phyloP scores from a whole-genome alignment of 2,329 filamentous ascomycete species.

The Xylaria sp. region DNA sequence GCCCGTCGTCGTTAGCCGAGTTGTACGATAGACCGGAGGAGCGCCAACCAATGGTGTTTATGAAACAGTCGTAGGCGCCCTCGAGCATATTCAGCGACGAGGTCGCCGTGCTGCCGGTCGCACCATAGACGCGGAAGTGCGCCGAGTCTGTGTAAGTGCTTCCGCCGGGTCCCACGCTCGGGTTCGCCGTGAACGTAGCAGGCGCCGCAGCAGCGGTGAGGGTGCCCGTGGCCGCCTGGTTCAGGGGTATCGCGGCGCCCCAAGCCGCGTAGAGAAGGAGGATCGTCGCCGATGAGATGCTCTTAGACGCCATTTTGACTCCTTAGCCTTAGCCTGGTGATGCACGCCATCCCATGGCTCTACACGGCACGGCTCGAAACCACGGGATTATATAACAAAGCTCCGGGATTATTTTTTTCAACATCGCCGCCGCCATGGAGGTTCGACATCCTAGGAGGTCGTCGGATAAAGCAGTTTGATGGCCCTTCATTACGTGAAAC shows the following conservation, averaged over 20 bases:
- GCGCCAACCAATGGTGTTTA: constrained; percentile 53
- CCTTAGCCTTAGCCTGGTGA: background rate
- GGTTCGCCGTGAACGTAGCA: constrained; percentile 47
- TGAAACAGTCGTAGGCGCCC: constrained; percentile 58
- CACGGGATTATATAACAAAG: constrained; percentile 18
- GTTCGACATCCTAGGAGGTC: background rate
- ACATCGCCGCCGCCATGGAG: background rate
- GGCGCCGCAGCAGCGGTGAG: constrained; percentile 40
- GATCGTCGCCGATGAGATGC: constrained; percentile 9
- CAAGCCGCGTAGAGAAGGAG: constrained; percentile 8
- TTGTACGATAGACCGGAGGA: constrained; percentile 55
- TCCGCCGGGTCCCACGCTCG: constrained; percentile 49
- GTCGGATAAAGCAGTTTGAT: constrained; percentile 1
- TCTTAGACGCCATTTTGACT: constrained; percentile 25
- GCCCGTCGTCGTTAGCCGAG: constrained; percentile 51
- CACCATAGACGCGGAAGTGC: constrained; percentile 56
- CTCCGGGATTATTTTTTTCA: constrained; percentile 19
- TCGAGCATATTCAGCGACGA: constrained; percentile 56
- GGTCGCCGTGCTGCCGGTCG: constrained; percentile 47
- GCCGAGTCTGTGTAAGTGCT: constrained; percentile 51
- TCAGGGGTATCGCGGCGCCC: constrained; percentile 13
- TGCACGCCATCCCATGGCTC: constrained; percentile 1
- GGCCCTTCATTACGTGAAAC: constrained; percentile 5
- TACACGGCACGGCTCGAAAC: background rate
- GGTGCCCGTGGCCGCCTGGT: constrained; percentile 13